Conservation (phyloP, 768 basidiomycete species). For the Hirschioporus abietinus region DNA sequence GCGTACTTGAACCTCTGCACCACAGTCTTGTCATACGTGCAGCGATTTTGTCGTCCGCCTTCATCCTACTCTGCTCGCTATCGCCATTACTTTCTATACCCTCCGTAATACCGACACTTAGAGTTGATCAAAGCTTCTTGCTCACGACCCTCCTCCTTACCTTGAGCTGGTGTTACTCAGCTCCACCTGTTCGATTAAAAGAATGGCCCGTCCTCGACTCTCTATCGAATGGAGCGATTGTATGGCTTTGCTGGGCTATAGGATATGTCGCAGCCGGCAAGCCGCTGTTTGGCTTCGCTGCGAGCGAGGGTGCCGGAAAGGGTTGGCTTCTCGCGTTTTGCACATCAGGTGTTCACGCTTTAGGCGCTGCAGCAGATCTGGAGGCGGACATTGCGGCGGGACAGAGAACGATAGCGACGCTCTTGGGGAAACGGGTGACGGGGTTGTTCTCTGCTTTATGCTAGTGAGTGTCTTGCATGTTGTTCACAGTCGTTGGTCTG, state of each 20-base stretch:
- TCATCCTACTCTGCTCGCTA: slow-evolving; percentile 11
- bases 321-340: slow-evolving; percentile 12
- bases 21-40: slow-evolving; percentile 11
- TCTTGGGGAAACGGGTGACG: slow-evolving; percentile 8
- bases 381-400: slow-evolving; percentile 14
- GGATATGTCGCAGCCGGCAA: slow-evolving; percentile 12
- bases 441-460: slow-evolving; percentile 8
- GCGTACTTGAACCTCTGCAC: slow-evolving; percentile 14
- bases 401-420: slow-evolving; percentile 15
- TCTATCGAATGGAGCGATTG: slow-evolving; percentile 15
- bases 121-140: slow-evolving; percentile 6
- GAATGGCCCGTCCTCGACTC: slow-evolving; percentile 15
- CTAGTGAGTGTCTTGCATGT: slow-evolving; percentile 13
- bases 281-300: background rate
- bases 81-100: background rate
- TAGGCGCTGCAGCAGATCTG: slow-evolving; percentile 14
- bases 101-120: background rate
- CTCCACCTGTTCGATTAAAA: slow-evolving; percentile 15
- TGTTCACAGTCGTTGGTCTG: background rate
- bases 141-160: slow-evolving; percentile 11
- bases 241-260: slow-evolving; percentile 13
- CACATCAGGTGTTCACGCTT: slow-evolving; percentile 14
- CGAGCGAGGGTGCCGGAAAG: slow-evolving; percentile 5
- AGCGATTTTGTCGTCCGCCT: slow-evolving; percentile 14
- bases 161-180: slow-evolving; percentile 16